Evolutionary conservation across 139 green algal genomes (phyloP), one percentile per base, ranked within the genome.

Genomic region (Picochlorum sp.): DNA sequence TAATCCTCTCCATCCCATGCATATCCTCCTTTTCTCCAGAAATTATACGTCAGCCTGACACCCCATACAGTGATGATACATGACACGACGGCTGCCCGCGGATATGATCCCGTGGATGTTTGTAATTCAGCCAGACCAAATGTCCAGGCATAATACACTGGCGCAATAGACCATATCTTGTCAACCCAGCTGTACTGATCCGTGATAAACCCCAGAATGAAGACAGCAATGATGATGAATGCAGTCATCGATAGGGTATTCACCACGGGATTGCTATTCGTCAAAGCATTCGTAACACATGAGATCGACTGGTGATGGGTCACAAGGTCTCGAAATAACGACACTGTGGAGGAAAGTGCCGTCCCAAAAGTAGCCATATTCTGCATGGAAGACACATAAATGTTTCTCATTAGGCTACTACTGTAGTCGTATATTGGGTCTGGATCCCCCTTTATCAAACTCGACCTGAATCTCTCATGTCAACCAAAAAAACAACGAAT

Each of bases 21-120:
- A 61, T 77, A 80, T 0, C 73, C 73, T 7, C 73, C 69, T 51
- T 73, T 79, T 11, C 77, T 65, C 8, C 38, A 68, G 51, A 83
- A 83, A 56, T 83, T 83, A 45, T 45, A 79, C 6, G 77, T 83
- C 2, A 83, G 66, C 3, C 77, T 66, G 1, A 21, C 15, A 30
- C 72, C 77, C 77, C 77, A 83, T 13, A 64, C 26, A 4, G 47
- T 62, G n/a, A 60, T 23, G 2, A 83, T 63, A 15, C 11, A 6
- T 3, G 60, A 49, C 14, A 69, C 63, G 6, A 62, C 7, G 3
- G 55, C 18, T 31, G 67, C 54, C 16, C 71, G 65, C 2, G 60
- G 20, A 38, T 24, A 66, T 23, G 20, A 45, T 44, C 15, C 34
- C 21, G 34, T 24, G 16, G 60, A 59, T 44, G 14, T 13, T 13